Evolutionary conservation across 108 stramenopile species (phyloP).

Genomic region (Discostella pseudostelligera): DNA sequence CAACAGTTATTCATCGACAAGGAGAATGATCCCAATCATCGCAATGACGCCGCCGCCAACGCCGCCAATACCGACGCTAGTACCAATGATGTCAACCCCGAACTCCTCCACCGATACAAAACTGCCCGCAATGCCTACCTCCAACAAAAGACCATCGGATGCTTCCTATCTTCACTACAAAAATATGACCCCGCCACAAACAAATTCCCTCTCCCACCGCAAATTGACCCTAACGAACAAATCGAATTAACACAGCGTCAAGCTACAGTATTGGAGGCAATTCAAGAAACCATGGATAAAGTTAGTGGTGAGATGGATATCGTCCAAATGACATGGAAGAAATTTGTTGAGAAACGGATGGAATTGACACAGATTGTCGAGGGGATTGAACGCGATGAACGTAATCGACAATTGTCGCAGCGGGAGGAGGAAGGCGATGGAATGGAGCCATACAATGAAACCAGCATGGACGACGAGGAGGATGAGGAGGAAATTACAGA

Average conservation of each 20-base stretch:
- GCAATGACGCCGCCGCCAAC: constrained; percentile 2
- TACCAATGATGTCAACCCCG: not conserved
- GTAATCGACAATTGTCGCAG: constrained; percentile 7
- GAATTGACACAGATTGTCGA: constrained; percentile 35
- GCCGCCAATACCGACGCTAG: constrained; percentile 6
- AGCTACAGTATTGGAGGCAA: constrained; percentile 6
- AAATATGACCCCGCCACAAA: constrained; percentile 16
- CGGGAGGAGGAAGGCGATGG: constrained; percentile 25
- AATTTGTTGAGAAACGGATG: constrained; percentile 28
- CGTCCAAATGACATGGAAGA: constrained; percentile 12
- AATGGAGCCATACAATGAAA: constrained; percentile 19
- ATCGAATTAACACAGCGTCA: constrained; percentile 11
- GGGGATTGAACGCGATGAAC: constrained; percentile 26
- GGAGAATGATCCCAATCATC: constrained; percentile 12
- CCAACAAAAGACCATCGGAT: constrained; percentile 35
- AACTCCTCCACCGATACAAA: constrained; percentile 42
- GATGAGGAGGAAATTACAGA: constrained; percentile 44
- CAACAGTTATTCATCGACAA: not conserved
- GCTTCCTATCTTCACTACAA: constrained; percentile 35
- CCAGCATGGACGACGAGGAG: constrained; percentile 6
- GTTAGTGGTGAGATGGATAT: constrained; percentile 7
- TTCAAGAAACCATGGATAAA: constrained; percentile 16
- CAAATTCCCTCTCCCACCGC: constrained; percentile 27
- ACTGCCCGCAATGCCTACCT: constrained; percentile 50
- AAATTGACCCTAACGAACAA: constrained; percentile 17